These are phyloP conservation scores for Geotrichum carabidarum DNA, from an alignment of 1,139 yeast species.

Conservation along the genomic window DNA sequence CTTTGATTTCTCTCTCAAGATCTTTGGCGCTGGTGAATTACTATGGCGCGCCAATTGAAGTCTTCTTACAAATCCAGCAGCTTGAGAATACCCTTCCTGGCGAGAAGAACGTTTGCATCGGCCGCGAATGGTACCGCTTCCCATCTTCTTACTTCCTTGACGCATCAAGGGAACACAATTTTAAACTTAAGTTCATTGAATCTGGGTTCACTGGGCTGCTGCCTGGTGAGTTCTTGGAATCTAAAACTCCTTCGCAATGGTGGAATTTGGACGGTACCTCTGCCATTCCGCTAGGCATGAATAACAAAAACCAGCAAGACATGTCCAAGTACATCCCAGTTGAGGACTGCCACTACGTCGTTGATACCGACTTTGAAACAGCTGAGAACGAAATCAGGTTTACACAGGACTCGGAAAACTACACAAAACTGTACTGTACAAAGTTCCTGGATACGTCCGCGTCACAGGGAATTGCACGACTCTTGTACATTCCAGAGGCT, in stretches of 20 bases:
- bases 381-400: conserved; percentile 27
- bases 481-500: conserved; percentile 37
- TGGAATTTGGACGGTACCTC: conserved; percentile 38
- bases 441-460: conserved; percentile 38
- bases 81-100: not conserved
- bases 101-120: conserved; percentile 61
- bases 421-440: conserved; percentile 37
- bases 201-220: conserved; percentile 82
- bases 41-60: conserved; percentile 38
- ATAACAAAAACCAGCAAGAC: conserved; percentile 55
- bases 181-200: conserved; percentile 59
- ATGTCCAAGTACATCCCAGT: conserved; percentile 27
- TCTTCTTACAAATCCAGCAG: conserved; percentile 26
- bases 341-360: conserved; percentile 35
- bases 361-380: conserved; percentile 32
- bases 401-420: conserved; percentile 28
- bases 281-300: conserved; percentile 58
- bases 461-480: conserved; percentile 41
- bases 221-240: conserved; percentile 77
- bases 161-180: conserved; percentile 37
- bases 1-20: conserved; percentile 30
- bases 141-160: conserved; percentile 84
- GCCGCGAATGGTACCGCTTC: conserved; percentile 91
- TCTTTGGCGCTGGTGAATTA: conserved; percentile 34
- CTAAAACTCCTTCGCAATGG: conserved; percentile 20